phyloP scores from a whole-genome alignment of 306 rosid genomes.

The Cicer chorassanicum region DNA sequence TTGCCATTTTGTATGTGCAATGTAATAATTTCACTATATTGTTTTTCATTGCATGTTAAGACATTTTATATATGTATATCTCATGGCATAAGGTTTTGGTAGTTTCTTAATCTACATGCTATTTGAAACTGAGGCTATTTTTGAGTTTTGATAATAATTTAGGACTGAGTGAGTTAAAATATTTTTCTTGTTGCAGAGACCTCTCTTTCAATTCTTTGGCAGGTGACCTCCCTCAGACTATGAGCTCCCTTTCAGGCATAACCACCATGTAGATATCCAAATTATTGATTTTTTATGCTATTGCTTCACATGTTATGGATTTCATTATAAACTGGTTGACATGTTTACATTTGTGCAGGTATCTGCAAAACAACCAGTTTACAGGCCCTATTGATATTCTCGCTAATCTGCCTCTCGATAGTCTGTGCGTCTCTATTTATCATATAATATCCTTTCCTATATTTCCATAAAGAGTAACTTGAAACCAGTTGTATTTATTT shows the following conservation, averaged over 20 bases:
- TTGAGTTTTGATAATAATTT: slow-evolving; percentile 35
- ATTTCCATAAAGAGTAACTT: slow-evolving; percentile 15
- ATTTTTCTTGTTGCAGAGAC: slow-evolving; percentile 73
- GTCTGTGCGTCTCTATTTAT: slow-evolving; percentile 64
- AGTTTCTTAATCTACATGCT: slow-evolving; percentile 21
- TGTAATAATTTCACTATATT: slow-evolving; percentile 30
- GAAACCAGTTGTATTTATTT: slow-evolving; percentile 37
- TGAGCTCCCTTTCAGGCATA: slow-evolving; percentile 78
- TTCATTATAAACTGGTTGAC: slow-evolving; percentile 37
- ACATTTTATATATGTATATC: slow-evolving; percentile 34
- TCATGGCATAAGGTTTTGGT: slow-evolving; percentile 23
- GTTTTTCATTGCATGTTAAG: slow-evolving; percentile 30
- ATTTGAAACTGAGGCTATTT: slow-evolving; percentile 15
- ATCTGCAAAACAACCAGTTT: slow-evolving; percentile 86
- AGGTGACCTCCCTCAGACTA: slow-evolving; percentile 85
- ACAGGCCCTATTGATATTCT: slow-evolving; percentile 86
- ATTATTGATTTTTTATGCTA: slow-evolving; percentile 22
- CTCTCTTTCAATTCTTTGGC: slow-evolving; percentile 76
- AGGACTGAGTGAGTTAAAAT: slow-evolving; percentile 30
- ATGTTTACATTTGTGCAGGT: slow-evolving; percentile 58
- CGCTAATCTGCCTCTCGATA: slow-evolving; percentile 77
- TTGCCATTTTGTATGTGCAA: not conserved
- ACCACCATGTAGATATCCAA: slow-evolving; percentile 63
- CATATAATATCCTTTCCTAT: slow-evolving; percentile 35
- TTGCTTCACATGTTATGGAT: slow-evolving; percentile 45